Evolutionary conservation across 176 grass and related monocot species (phyloP).

Genomic region (Hordeum marinum): DNA sequence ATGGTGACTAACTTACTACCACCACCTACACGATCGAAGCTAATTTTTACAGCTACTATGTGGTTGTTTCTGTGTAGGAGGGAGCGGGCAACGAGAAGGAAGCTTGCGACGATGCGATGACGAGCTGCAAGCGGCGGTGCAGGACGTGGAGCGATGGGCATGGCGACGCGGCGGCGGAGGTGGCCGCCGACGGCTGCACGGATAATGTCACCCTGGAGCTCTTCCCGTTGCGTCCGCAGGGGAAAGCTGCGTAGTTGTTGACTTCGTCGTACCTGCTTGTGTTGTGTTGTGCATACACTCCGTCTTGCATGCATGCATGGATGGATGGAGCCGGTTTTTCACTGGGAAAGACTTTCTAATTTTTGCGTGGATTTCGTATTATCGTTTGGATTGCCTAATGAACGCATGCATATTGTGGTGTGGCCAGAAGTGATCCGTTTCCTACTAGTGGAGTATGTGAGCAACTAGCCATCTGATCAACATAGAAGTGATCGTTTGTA

Average conservation of each 20-base stretch:
- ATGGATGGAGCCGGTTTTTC: not conserved
- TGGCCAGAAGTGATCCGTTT: not conserved
- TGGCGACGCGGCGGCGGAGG: not conserved
- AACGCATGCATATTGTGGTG: not conserved
- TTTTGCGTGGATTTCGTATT: not conserved
- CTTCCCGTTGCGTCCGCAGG: conserved; percentile 80
- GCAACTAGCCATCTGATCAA: too few relatives aligned
- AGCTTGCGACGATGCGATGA: not conserved
- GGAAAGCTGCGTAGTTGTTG: conserved; percentile 27
- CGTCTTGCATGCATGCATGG: not conserved
- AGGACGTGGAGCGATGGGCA: conserved; percentile 21
- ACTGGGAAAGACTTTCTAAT: not conserved
- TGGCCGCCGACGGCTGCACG: conserved; percentile 1
- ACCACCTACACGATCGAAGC: not conserved
- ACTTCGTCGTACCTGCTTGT: not conserved
- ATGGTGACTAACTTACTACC: not conserved
- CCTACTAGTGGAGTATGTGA: not conserved
- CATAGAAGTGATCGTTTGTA: too few relatives aligned
- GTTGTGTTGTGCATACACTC: not conserved
- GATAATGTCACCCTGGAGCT: conserved; percentile 58
- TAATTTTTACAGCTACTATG: not conserved
- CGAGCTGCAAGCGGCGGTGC: conserved; percentile 47
- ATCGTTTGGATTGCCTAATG: not conserved
- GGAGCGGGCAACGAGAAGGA: conserved; percentile 18
- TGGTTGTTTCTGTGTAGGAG: not conserved